Conservation (phyloP, 805 yeast genomes). For the Cyberlindnera bimundalis region DNA sequence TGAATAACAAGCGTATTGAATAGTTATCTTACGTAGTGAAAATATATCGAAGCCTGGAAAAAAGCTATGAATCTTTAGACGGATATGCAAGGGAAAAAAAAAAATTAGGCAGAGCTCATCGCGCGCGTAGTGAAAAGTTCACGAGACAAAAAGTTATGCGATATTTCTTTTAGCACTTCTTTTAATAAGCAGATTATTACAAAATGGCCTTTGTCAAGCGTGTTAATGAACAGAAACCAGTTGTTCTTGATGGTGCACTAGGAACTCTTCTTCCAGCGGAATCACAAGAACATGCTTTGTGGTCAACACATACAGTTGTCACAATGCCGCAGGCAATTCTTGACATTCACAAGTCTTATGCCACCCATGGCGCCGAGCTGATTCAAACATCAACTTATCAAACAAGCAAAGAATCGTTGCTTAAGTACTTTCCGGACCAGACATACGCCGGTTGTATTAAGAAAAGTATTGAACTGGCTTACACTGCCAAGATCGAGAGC, state of each 20-base stretch:
- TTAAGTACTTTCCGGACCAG: slow-evolving; percentile 30
- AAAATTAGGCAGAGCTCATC: too few species aligned
- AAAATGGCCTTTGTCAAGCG: slow-evolving; percentile 2
- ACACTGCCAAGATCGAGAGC: slow-evolving; percentile 9
- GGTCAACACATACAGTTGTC: slow-evolving; percentile 56
- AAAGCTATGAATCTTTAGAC: too few species aligned
- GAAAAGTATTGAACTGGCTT: slow-evolving; percentile 18
- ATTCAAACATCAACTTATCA: slow-evolving; percentile 59
- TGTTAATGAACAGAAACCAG: slow-evolving; percentile 9
- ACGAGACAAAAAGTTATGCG: too few species aligned
- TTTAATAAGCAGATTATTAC: too few species aligned
- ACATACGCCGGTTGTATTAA: slow-evolving; percentile 6
- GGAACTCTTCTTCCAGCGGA: slow-evolving; percentile 23
- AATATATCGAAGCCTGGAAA: too few species aligned
- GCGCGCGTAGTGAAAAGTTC: too few species aligned
- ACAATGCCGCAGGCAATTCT: slow-evolving; percentile 41
- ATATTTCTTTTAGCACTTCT: too few species aligned
- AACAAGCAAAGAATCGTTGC: slow-evolving; percentile 31
- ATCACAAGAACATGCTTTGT: slow-evolving; percentile 35
- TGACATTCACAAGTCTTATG: slow-evolving; percentile 47
- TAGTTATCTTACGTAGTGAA: too few species aligned
- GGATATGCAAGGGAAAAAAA: too few species aligned
- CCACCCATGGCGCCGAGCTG: slow-evolving; percentile 51
- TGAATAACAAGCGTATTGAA: not conserved
- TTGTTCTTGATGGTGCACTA: slow-evolving; percentile 24